Conservation (phyloP, 768 basidiomycete species). For the Termitomyces sp. region DNA sequence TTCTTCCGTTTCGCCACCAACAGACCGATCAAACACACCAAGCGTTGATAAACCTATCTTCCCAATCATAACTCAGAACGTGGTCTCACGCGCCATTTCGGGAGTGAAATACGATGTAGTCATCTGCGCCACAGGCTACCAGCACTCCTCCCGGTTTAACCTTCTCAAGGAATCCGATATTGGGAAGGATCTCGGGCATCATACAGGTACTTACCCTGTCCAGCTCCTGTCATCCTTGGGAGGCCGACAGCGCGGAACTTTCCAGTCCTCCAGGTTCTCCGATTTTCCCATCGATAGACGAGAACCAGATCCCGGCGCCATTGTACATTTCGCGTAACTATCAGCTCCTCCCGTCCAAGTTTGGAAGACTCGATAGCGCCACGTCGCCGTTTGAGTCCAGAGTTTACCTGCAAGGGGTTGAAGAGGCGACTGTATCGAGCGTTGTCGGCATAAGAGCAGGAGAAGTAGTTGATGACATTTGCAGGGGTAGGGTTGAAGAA, state of each 20-base stretch:
- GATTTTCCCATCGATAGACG: conserved; percentile 9
- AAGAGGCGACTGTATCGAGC: conserved; percentile 39
- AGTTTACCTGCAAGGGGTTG: conserved; percentile 30
- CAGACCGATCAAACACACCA: not conserved
- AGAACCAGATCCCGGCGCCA: conserved; percentile 13
- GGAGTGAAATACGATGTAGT: conserved; percentile 37
- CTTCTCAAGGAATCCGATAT: conserved; percentile 34
- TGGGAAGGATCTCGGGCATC: conserved; percentile 30
- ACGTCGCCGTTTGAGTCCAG: conserved; percentile 15
- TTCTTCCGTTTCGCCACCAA: not conserved
- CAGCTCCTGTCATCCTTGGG: conserved; percentile 11
- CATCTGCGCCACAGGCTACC: conserved; percentile 50
- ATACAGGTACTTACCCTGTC: conserved; percentile 15
- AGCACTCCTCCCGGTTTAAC: conserved; percentile 39
- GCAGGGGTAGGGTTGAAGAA: conserved; percentile 4
- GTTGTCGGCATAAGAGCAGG: conserved; percentile 37
- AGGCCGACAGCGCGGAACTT: conserved; percentile 14
- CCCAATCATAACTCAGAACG: conserved; percentile 27
- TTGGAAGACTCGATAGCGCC: conserved; percentile 2
- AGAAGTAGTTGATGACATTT: conserved; percentile 35
- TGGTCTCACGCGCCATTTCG: conserved; percentile 25
- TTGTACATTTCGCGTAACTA: conserved; percentile 36
- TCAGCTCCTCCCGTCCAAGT: conserved; percentile 27
- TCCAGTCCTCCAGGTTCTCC: conserved; percentile 6
- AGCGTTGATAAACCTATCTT: conserved; percentile 2